A percentile compares a stretch with the other conserved stretches of the same genome.
phyloP scores from a whole-genome alignment of 305 asterid genomes.

The Fraxinus greggii region DNA sequence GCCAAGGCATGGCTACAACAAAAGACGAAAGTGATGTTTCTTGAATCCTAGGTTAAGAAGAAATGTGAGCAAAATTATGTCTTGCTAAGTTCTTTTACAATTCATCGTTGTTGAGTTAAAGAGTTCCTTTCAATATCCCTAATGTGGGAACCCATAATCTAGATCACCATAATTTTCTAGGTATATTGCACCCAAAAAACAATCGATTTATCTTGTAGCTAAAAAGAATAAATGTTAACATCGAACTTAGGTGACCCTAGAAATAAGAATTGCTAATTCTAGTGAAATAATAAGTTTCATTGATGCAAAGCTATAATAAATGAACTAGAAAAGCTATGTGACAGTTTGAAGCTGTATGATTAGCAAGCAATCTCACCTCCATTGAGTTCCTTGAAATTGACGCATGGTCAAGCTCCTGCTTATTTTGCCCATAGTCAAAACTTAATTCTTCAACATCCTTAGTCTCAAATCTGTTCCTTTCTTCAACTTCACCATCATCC shows the following conservation, averaged over 20 bases:
- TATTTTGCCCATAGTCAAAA: conserved; percentile 60
- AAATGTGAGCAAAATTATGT: background rate
- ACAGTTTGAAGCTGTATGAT: conserved; percentile 3
- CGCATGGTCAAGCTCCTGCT: conserved; percentile 54
- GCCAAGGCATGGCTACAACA: background rate
- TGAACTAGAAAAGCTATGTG: background rate
- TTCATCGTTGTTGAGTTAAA: background rate
- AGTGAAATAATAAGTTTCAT: background rate
- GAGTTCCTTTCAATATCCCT: background rate
- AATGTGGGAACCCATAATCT: background rate
- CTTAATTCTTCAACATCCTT: conserved; percentile 69
- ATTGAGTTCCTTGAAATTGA: conserved; percentile 50
- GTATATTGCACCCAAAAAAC: background rate
- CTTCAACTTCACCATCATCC: conserved; percentile 50
- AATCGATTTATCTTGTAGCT: background rate
- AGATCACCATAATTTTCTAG: background rate
- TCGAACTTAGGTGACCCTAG: background rate
- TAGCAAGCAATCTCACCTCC: conserved; percentile 55
- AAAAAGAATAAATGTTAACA: background rate
- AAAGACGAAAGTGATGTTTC: background rate
- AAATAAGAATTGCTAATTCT: background rate
- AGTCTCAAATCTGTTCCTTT: conserved; percentile 52
- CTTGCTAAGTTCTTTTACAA: background rate
- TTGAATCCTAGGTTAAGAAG: background rate
- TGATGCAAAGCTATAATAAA: background rate